phyloP scores from a whole-genome alignment of 306 rosid genomes.

The Fagus sylvatica region DNA sequence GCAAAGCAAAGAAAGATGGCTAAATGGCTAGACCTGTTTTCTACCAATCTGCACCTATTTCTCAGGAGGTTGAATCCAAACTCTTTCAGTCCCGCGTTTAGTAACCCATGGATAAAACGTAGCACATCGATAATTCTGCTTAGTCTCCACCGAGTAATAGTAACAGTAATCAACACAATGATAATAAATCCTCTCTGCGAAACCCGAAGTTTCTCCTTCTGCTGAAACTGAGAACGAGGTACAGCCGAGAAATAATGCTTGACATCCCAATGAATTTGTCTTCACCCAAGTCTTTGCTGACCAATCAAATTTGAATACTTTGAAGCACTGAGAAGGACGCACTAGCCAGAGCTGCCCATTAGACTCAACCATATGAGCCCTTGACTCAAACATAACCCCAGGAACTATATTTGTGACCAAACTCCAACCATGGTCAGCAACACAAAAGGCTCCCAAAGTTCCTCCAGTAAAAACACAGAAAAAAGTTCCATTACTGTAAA shows the following conservation, averaged over 20 bases:
- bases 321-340: neutral
- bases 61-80: constrained; percentile 8
- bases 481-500: neutral
- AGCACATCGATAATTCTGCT: neutral
- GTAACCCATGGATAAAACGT: neutral
- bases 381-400: neutral
- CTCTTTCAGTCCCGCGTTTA: neutral
- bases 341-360: neutral
- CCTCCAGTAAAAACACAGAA: neutral
- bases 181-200: constrained; percentile 4
- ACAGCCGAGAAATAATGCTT: neutral
- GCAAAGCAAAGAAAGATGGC: neutral
- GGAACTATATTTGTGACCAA: neutral
- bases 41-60: neutral
- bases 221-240: neutral
- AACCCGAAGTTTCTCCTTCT: neutral
- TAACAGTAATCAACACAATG: neutral
- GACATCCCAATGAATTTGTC: neutral
- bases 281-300: neutral
- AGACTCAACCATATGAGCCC: constrained; percentile 7
- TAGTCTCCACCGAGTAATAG: neutral
- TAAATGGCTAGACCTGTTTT: constrained; percentile 1
- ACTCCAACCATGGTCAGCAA: neutral
- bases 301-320: neutral
- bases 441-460: neutral